Base-by-base conservation (phyloP, 768 basidiomycete genomes). In the Hydnum rufescens region DNA sequence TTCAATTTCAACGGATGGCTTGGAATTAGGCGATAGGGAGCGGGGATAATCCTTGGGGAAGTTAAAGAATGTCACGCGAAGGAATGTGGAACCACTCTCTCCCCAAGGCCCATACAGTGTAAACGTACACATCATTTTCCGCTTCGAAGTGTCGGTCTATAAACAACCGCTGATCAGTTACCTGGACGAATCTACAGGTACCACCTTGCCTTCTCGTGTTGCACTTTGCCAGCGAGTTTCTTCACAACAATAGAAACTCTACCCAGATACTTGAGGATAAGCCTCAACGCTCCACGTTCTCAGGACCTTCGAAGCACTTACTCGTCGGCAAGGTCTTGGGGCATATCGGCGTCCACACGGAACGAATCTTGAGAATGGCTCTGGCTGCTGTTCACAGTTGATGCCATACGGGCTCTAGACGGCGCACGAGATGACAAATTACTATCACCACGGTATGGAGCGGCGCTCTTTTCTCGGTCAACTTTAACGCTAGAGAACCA, bases 41-140 rank as follows among this genome's bases (percentile, higher is more conserved):
- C 76, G 70, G 0, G 85, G 82, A 61, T 97, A 97, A 42, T 75
- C 75, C 23, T 76, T 71, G 0, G 93, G 90, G 60, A 96, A 96
- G 1, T 76, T 79, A 67, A 95, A 92, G 44, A 47, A 47, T 1
- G 84, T 81, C 26, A 93, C 74, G 0, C 92, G 79, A 54, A 90
- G 78, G 66, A 87, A 90, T 4, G 65, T 63, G 79, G 81, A 6
- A 79, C 80, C 0, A 73, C 50, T 75, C 53, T 81, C 82, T n/a
- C 84, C 87, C 89, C 89, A 92, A 2, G 88, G 89, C 2, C 86
- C 86, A 57, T 86, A 78, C 42, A 96, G 67, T 3, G 87, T 84
- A 46, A 95, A 70, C 1, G 87, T 89, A 58, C 86, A 85, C 36
- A 13, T 39, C 13, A 8, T 47, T 13, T 77, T 81, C 5, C 87